phyloP scores from a whole-genome alignment of 805 yeast genomes.

The Candida silvatica region DNA sequence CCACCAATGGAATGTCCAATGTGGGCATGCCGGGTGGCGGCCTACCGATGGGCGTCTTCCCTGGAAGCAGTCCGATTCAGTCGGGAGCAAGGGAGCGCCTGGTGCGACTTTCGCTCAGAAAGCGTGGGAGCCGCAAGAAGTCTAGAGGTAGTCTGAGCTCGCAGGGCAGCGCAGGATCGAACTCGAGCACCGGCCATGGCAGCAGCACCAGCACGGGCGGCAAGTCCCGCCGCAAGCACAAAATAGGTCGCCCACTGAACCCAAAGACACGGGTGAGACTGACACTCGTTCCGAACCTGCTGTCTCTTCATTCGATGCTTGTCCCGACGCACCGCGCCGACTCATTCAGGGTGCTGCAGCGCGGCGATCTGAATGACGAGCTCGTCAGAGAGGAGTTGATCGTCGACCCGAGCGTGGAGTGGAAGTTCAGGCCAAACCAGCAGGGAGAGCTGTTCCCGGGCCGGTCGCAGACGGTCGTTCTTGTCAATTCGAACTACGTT shows the following conservation, averaged over 20 bases:
- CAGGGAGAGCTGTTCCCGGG: constrained; percentile 8
- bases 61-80: too few relatives aligned
- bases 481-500: constrained; percentile 7
- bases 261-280: constrained; percentile 42
- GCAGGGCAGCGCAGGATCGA: background rate
- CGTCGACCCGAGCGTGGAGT: constrained; percentile 5
- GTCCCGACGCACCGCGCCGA: constrained; percentile 20
- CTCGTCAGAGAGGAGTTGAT: constrained; percentile 4
- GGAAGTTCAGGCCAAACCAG: constrained; percentile 7
- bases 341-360: constrained; percentile 4
- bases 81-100: too few relatives aligned
- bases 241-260: constrained; percentile 36
- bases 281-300: constrained; percentile 36
- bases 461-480: constrained; percentile 11
- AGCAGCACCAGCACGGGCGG: too few relatives aligned
- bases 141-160: constrained; percentile 2
- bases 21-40: background rate
- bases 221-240: constrained; percentile 8
- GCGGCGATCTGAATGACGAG: constrained; percentile 3
- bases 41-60: too few relatives aligned
- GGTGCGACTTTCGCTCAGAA: too few relatives aligned
- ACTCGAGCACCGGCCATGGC: background rate
- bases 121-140: too few relatives aligned
- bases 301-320: constrained; percentile 34
- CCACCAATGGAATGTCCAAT: background rate